Conservation (phyloP, 305 asterid genomes). For the Nicotiana rustica region DNA sequence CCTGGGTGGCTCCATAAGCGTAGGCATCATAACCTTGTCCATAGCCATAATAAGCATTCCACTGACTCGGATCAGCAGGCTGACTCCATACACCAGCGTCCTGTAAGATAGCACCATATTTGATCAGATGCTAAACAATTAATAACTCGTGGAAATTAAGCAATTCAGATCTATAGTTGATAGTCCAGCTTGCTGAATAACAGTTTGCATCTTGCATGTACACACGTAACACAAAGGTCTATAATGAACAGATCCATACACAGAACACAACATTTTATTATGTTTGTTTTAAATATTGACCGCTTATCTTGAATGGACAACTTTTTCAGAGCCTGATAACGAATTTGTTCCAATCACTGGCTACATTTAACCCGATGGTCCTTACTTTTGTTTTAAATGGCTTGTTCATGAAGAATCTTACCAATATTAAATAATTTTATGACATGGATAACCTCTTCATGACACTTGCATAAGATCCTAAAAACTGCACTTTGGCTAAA, state of each 20-base stretch:
- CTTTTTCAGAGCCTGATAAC: not conserved
- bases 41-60: slow-evolving; percentile 86
- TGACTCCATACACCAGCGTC: slow-evolving; percentile 78
- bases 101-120: slow-evolving; percentile 48
- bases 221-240: not conserved
- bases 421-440: slow-evolving; percentile 8
- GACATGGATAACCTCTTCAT: not conserved
- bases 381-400: not conserved
- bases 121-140: not conserved
- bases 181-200: not conserved
- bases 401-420: not conserved
- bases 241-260: not conserved
- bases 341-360: not conserved
- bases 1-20: slow-evolving; percentile 81
- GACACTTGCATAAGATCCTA: slow-evolving; percentile 25
- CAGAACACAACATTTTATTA: slow-evolving; percentile 1
- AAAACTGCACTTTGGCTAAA: not conserved
- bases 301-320: slow-evolving; percentile 4
- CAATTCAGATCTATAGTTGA: slow-evolving; percentile 5
- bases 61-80: slow-evolving; percentile 77
- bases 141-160: not conserved
- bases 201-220: not conserved
- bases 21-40: slow-evolving; percentile 97
- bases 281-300: not conserved
- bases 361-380: not conserved